phyloP scores from a whole-genome alignment of 2,329 filamentous ascomycete genomes.

The Colletotrichum tabaci region DNA sequence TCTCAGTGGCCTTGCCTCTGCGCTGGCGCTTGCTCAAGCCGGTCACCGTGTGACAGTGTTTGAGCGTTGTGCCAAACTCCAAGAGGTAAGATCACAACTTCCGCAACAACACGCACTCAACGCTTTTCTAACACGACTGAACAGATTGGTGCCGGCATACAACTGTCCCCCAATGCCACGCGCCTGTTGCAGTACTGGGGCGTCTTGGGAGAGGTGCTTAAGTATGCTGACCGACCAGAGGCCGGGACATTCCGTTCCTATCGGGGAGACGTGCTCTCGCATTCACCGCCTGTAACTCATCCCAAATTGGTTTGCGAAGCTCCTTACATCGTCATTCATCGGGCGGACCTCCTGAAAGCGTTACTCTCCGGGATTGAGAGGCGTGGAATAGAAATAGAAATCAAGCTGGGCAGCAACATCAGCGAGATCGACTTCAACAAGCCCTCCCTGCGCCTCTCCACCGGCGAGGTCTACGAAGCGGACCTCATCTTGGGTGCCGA shows the following conservation, averaged over 20 bases:
- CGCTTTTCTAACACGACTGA: background rate
- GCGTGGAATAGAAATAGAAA: background rate
- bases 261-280: background rate
- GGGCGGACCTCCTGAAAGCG: background rate
- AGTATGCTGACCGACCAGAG: background rate
- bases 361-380: background rate
- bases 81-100: background rate
- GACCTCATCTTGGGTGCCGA: background rate
- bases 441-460: background rate
- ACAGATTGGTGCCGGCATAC: background rate
- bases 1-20: background rate
- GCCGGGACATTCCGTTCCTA: background rate
- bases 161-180: background rate
- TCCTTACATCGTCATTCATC: background rate
- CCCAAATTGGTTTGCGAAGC: background rate
- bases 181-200: background rate
- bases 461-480: background rate
- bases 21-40: background rate
- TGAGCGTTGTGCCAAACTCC: background rate
- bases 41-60: background rate
- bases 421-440: background rate
- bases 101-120: background rate
- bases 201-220: background rate
- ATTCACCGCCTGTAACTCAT: background rate
- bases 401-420: background rate